These are phyloP conservation scores for Dendrobium catenatum DNA, from an alignment of 106 monocot genomes.

Conservation along the genomic window DNA sequence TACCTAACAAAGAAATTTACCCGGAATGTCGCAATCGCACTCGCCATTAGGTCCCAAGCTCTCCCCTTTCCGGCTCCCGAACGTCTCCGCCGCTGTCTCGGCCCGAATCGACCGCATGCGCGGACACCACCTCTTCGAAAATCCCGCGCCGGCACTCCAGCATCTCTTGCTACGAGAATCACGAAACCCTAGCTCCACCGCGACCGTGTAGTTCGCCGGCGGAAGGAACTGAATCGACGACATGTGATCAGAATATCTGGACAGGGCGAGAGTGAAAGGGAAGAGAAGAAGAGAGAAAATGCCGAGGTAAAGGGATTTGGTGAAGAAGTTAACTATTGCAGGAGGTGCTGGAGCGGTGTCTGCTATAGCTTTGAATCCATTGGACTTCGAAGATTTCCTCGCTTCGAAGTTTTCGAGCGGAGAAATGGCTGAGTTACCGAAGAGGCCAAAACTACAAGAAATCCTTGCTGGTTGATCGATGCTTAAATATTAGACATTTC, in stretches of 20 bases:
- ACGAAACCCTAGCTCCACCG: too few species aligned
- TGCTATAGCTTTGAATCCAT: background rate
- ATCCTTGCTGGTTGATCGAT: too few species aligned
- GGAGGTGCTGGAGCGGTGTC: background rate
- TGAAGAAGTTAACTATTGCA: background rate
- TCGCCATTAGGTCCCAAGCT: background rate
- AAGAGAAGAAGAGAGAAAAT: background rate
- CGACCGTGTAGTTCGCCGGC: background rate
- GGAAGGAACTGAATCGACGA: background rate
- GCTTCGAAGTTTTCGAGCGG: background rate
- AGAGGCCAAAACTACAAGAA: too few species aligned
- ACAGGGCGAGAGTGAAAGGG: background rate
- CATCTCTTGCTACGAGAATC: background rate
- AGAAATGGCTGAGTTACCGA: background rate
- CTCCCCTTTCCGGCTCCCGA: background rate
- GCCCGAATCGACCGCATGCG: slow-evolving; percentile 32
- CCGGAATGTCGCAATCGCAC: slow-evolving; percentile 8
- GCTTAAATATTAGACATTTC: background rate
- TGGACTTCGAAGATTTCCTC: background rate
- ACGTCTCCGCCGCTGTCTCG: slow-evolving; percentile 18
- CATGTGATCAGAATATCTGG: background rate
- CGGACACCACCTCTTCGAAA: slow-evolving; percentile 32
- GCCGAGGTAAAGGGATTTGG: background rate
- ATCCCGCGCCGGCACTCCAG: slow-evolving; percentile 13
- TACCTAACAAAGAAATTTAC: background rate